Base-by-base conservation (phyloP, 192 early-diverging fungal genomes). In the Coemansia interrupta region DNA sequence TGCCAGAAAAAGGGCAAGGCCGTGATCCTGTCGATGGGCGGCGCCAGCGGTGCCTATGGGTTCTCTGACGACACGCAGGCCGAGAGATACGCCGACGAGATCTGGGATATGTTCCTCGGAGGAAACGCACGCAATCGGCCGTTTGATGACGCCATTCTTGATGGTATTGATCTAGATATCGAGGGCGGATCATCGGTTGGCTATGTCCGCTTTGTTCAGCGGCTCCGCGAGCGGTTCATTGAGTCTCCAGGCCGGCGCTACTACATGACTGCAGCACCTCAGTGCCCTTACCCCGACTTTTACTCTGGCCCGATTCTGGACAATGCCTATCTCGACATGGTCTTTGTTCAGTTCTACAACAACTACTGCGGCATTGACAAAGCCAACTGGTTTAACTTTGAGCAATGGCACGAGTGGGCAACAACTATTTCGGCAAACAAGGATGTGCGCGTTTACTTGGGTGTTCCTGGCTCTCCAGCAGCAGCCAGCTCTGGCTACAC, bases 291-390 rank as follows among this genome's bases (percentile, higher is more conserved):
- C 58, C 83, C 87, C 13, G 85, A 91, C 68, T 82, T 78, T 1
- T 86, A 87, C 61, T 54, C 87, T 1, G 84, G 83, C 0, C 72
- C 73, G 1, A 73, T 83, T 17, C 63, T 88, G 4, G 73, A 87
- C 46, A 67, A 80, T 23, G 82, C 87, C 3, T 86, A 83, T 50
- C 67, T 85, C 6, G 85, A 87, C 53, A 80, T 88, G 84, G 74
- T 91, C 0, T 87, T 83, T 81, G 84, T 91, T 1, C 89, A 91
- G 69, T 91, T 88, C 57, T 91, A 91, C 78, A 91, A 91, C 77
- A 91, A 91, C 73, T 89, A 84, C 66, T 91, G 89, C 46, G 73
- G 80, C 23, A 63, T 83, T 5, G 72, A 76, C 55, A 68, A 70
- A 42, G 56, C 73, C 51, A 73, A 69, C 42, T 83, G 78, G 63